These are phyloP conservation scores for Melanomma pulvis-pyrius DNA, from an alignment of 495 filamentous ascomycete genomes.

Conservation along the genomic window DNA sequence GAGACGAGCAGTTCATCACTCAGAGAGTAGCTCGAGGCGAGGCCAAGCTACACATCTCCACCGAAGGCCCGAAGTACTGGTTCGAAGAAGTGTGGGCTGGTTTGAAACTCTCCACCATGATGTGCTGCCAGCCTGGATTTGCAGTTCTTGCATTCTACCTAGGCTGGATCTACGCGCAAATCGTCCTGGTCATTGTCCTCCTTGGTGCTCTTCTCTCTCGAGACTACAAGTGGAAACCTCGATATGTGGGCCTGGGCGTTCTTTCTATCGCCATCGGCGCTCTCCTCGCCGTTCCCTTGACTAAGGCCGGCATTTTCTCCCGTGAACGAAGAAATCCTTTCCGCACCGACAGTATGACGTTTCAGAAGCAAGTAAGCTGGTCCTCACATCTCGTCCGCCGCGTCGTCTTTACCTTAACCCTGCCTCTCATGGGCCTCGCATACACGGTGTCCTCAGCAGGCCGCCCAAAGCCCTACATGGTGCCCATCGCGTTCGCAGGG, in stretches of 20 bases:
- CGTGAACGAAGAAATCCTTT: slow-evolving; percentile 58
- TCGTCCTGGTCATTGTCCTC: slow-evolving; percentile 70
- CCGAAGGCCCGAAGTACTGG: slow-evolving; percentile 71
- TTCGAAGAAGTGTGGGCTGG: slow-evolving; percentile 73
- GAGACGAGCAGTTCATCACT: slow-evolving; percentile 53
- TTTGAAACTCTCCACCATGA: slow-evolving; percentile 63
- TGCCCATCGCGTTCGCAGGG: slow-evolving; percentile 68
- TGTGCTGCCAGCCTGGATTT: slow-evolving; percentile 73
- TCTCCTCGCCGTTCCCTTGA: slow-evolving; percentile 67
- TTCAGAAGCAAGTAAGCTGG: slow-evolving; percentile 62
- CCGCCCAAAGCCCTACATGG: slow-evolving; percentile 56
- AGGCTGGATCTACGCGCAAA: slow-evolving; percentile 75
- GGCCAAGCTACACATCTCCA: slow-evolving; percentile 71
- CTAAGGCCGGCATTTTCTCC: slow-evolving; percentile 68
- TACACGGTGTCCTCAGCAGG: slow-evolving; percentile 68
- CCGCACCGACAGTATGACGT: slow-evolving; percentile 62
- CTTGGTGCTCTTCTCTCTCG: slow-evolving; percentile 67
- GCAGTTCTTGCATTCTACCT: slow-evolving; percentile 69
- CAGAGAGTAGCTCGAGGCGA: slow-evolving; percentile 68
- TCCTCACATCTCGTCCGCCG: slow-evolving; percentile 68
- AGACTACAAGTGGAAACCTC: slow-evolving; percentile 62
- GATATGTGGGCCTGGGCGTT: slow-evolving; percentile 65
- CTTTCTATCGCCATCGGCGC: slow-evolving; percentile 66
- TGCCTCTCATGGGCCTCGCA: slow-evolving; percentile 65
- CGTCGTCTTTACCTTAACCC: slow-evolving; percentile 63